These are phyloP conservation scores for Gamsiella multidivaricata DNA, from an alignment of 192 early-diverging fungal genomes.

Conservation along the genomic window DNA sequence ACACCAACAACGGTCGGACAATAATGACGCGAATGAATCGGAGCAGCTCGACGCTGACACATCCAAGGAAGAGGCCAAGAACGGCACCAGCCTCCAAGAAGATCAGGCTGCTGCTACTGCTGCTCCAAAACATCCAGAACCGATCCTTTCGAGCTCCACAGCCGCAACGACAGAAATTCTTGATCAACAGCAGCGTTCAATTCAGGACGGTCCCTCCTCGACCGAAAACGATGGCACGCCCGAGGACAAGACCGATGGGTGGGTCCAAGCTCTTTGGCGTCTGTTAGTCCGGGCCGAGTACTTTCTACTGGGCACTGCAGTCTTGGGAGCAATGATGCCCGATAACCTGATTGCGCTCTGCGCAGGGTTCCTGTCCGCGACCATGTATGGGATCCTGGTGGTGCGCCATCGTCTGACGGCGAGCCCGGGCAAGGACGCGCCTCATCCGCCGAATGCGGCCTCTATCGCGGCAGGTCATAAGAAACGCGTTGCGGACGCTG, in stretches of 20 bases:
- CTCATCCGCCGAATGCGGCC: constrained; percentile 28
- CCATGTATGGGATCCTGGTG: constrained; percentile 27
- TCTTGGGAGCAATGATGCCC: constrained; percentile 45
- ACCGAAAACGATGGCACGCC: not conserved
- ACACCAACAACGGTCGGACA: too few species aligned
- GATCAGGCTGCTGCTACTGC: too few species aligned
- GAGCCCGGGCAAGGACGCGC: constrained; percentile 14
- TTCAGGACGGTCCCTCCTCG: too few species aligned
- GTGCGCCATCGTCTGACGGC: constrained; percentile 21
- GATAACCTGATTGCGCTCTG: constrained; percentile 29
- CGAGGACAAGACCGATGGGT: not conserved
- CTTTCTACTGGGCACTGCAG: constrained; percentile 31
- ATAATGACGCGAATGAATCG: not conserved
- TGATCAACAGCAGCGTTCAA: too few species aligned
- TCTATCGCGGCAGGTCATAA: too few species aligned
- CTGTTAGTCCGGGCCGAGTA: constrained; percentile 34
- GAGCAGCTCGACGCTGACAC: not conserved
- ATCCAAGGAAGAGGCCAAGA: too few species aligned
- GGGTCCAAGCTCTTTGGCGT: constrained; percentile 34
- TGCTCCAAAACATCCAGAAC: too few species aligned
- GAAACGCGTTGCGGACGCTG: too few species aligned
- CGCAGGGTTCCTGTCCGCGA: constrained; percentile 33
- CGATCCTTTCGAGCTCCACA: too few species aligned
- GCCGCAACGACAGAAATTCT: too few species aligned
- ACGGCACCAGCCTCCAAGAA: too few species aligned